phyloP scores from a whole-genome alignment of 2,329 filamentous ascomycete genomes.

The Taxawa tesnikishii region DNA sequence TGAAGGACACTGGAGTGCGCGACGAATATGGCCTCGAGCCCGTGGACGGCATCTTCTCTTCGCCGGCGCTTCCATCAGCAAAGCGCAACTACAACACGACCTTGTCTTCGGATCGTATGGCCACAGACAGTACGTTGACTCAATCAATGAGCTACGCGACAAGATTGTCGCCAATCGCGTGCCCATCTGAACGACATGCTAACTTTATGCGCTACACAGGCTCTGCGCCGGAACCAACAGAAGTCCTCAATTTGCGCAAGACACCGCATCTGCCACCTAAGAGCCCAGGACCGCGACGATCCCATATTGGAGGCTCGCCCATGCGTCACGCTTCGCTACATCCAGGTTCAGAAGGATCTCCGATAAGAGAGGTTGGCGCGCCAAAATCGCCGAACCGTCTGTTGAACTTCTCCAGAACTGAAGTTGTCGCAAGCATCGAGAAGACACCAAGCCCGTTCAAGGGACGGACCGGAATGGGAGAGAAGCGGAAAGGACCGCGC shows the following conservation, averaged over 20 bases:
- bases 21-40: constrained; percentile 91
- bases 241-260: constrained; percentile 27
- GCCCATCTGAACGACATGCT: too few species aligned
- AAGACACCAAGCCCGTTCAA: constrained; percentile 18
- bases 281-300: constrained; percentile 53
- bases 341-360: constrained; percentile 33
- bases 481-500: constrained; percentile 3
- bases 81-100: constrained; percentile 26
- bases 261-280: constrained; percentile 34
- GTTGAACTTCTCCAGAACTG: constrained; percentile 18
- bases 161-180: too few species aligned
- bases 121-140: too few species aligned
- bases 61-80: constrained; percentile 39
- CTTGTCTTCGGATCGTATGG: constrained; percentile 42
- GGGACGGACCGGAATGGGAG: constrained; percentile 8
- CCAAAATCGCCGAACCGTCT: constrained; percentile 18
- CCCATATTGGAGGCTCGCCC: constrained; percentile 45
- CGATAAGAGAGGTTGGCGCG: constrained; percentile 4
- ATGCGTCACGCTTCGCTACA: constrained; percentile 47
- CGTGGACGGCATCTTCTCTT: constrained; percentile 79
- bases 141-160: too few species aligned
- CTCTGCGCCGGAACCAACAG: constrained; percentile 36
- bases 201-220: too few species aligned
- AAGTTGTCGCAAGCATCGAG: constrained; percentile 17
- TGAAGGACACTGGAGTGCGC: constrained; percentile 66